Percentiles rank a stretch among this genome's conserved stretches.
phyloP scores from a whole-genome alignment of 768 basidiomycete species.

The Termitomyces sp. region DNA sequence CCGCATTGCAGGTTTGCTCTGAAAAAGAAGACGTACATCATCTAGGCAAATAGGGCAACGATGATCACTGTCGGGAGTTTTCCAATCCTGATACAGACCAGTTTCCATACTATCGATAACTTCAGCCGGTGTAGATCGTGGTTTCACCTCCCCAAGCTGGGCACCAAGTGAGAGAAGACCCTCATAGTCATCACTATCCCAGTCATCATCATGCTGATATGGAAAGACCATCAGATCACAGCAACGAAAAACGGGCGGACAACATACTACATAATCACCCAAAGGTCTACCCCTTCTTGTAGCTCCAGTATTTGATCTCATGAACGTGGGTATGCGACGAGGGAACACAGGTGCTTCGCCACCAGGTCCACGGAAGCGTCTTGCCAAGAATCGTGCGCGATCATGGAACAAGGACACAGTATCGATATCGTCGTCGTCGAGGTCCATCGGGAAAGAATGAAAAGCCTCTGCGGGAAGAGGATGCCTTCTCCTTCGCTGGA shows the following conservation, averaged over 20 bases:
- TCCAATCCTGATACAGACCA: constrained; percentile 69
- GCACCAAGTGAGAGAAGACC: constrained; percentile 56
- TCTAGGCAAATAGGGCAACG: constrained; percentile 85
- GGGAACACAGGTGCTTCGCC: constrained; percentile 17
- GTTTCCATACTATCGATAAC: constrained; percentile 60
- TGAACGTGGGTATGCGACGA: constrained; percentile 13
- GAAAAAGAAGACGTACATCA: constrained; percentile 52
- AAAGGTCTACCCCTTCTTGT: constrained; percentile 25
- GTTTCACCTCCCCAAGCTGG: constrained; percentile 66
- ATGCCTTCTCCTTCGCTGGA: constrained; percentile 10
- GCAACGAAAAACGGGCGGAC: constrained; percentile 2
- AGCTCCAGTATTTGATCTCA: constrained; percentile 9
- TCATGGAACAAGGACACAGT: not conserved
- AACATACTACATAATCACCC: constrained; percentile 55
- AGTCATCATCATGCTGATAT: constrained; percentile 70
- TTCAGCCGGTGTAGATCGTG: constrained; percentile 60
- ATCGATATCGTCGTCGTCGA: constrained; percentile 6
- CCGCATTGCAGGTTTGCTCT: constrained; percentile 6
- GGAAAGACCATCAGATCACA: constrained; percentile 11
- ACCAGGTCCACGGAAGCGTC: constrained; percentile 13
- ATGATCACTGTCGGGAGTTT: constrained; percentile 59
- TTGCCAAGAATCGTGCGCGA: not conserved
- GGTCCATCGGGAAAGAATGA: not conserved
- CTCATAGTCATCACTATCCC: constrained; percentile 79
- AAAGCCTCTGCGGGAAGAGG: not conserved